Base-by-base conservation (phyloP, 176 grass and related monocot genomes). In the Rhynchospora tenuis region DNA sequence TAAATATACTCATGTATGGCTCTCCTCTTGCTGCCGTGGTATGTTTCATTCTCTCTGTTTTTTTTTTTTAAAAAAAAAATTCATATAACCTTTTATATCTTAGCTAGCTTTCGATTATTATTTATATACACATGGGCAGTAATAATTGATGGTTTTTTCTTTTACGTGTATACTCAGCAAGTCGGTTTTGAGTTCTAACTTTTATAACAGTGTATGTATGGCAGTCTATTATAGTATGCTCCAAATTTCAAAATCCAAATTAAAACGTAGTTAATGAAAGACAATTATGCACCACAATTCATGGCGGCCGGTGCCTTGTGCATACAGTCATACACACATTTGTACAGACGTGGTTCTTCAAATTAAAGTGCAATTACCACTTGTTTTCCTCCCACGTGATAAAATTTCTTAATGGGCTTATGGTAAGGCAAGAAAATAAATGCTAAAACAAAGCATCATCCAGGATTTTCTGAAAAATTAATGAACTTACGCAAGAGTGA, bases 1-100 rank as follows among this genome's bases (percentile, higher is more conserved):
- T 97, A 7, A 97, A 67, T 13, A 64, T 97, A 0, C 7, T 80
- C 10, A 97, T 97, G 94, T 97, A 97, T n/a, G 87, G 58, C 3
- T 88, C 91, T 11, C 94, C 94, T 26, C 83, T 97, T 13, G 31
- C 85, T 27, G 89, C 59, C 0, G 86, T 89, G 94, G 94, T 97
- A 91, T 59, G 74, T 69, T 59, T 48, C 55, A 29, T 23, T 73
- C 50, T n/a, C 58, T 17, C 63, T 11, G 24, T 17, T 83, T 23
- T 82, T 26, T 83, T 47, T 1, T 82, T 46, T 64, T 9, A n/a
- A n/a, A n/a, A n/a, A n/a, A n/a, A n/a, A n/a, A n/a, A n/a, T n/a
- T n/a, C n/a, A n/a, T n/a, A 13, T 47, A n/a, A n/a, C n/a, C 2
- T 20, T 78, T 57, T 3, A 3, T 78, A 19, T 78, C 14, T n/a